A percentile compares a stretch with the other conserved stretches of the same genome.
These are phyloP conservation scores for Aureobasidium musti DNA, from an alignment of 2,329 filamentous ascomycete genomes.

Conservation along the genomic window DNA sequence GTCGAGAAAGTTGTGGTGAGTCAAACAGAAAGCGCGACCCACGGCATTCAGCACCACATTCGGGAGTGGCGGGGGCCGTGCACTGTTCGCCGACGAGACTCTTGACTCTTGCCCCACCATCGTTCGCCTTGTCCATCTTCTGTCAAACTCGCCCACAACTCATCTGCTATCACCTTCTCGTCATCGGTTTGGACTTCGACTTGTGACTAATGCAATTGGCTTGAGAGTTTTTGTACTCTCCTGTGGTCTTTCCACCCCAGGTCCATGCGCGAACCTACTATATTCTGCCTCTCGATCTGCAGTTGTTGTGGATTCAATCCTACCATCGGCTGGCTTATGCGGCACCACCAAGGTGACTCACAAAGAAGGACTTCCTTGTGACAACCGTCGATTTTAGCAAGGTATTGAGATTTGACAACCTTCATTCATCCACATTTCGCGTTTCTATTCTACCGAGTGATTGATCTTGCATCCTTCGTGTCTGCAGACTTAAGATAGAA, in stretches of 20 bases:
- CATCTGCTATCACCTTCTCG: not conserved
- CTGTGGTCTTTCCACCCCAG: no score
- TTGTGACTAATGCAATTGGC: not conserved
- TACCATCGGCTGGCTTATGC: slow-evolving; percentile 12
- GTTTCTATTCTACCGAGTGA: not conserved
- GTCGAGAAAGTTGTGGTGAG: slow-evolving; percentile 21
- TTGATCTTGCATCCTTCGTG: not conserved
- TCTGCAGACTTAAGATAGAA: not conserved
- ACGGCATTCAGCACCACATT: slow-evolving; percentile 17
- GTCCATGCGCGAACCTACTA: not conserved
- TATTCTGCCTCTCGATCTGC: not conserved
- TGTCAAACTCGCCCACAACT: not conserved
- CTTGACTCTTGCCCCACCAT: slow-evolving; percentile 10
- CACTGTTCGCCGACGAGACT: not conserved
- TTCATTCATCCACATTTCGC: not conserved
- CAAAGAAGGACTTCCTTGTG: not conserved
- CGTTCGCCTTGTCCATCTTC: not conserved
- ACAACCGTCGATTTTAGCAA: not conserved
- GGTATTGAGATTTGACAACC: no score
- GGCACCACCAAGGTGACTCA: slow-evolving; percentile 9
- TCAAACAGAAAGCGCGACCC: slow-evolving; percentile 16
- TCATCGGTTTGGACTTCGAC: not conserved
- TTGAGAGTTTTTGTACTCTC: not conserved
- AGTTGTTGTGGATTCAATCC: not conserved
- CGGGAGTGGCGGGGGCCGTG: slow-evolving; percentile 6